Evolutionary conservation across 2,329 filamentous ascomycete species (phyloP).

Genomic region (Aspergillus sp.): DNA sequence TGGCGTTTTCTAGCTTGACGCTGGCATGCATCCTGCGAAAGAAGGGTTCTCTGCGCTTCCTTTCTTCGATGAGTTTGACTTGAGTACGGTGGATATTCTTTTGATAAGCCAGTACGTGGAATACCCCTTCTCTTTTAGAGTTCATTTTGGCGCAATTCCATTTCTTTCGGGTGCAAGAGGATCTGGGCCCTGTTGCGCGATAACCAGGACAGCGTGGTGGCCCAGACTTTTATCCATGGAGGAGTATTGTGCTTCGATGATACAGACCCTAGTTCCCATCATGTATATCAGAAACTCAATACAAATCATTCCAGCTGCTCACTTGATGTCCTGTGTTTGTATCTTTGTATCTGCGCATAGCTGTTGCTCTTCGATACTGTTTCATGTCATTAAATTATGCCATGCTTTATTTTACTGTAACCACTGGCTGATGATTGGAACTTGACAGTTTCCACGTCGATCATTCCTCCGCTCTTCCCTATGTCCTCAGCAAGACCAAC

Average conservation of each 20-base stretch:
- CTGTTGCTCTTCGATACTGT: background rate
- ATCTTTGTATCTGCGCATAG: background rate
- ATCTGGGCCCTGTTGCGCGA: conserved; percentile 1
- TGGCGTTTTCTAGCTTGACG: conserved; percentile 66
- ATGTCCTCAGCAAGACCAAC: conserved; percentile 95
- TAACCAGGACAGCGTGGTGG: conserved; percentile 2
- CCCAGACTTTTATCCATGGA: conserved; percentile 1
- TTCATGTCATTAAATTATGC: too few relatives aligned
- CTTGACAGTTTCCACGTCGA: conserved; percentile 85
- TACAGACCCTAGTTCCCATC: conserved; percentile 10
- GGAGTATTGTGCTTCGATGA: conserved; percentile 5
- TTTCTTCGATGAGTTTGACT: conserved; percentile 97
- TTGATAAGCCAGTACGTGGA: conserved; percentile 95
- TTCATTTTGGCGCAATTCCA: conserved; percentile 3
- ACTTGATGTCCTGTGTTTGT: conserved; percentile 5
- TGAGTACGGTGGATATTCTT: conserved; percentile 94
- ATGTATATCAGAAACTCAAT: conserved; percentile 36
- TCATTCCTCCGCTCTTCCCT: conserved; percentile 96
- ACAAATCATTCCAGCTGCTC: conserved; percentile 5
- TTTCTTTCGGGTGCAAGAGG: conserved; percentile 3
- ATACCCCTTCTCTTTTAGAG: conserved; percentile 13
- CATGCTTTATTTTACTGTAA: background rate
- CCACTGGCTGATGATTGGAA: conserved; percentile 22
- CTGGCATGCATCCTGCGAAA: conserved; percentile 93
- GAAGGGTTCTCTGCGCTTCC: conserved; percentile 89